Evolutionary conservation across 2,329 filamentous ascomycete species (phyloP), one percentile per base, ranked within the genome.

Genomic region (Aureobasidium leucospermi): DNA sequence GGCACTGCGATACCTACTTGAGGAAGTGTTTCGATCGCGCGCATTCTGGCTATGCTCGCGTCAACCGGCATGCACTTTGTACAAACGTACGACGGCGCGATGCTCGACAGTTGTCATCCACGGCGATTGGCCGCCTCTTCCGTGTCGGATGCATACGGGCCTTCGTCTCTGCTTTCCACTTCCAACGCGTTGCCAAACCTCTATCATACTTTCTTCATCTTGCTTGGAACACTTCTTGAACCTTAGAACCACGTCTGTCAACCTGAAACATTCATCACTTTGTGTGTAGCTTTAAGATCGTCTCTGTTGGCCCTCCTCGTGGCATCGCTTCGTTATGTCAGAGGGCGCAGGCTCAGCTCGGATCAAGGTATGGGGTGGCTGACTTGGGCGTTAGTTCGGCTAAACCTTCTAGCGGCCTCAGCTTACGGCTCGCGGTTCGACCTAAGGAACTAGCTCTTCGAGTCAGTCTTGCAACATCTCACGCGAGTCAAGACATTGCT

Each of bases 181-280:
- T 29, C 15, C n/a, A 23, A 29, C 16, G 15, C 13, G 11, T 13
- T 29, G 34, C 15, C 7, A 38, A 43, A 39, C 19, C 28, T 34
- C 28, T 11, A 53, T 42, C 23, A 51, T 39, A n/a, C n/a, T 55
- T 32, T 32, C 16, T 23, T 52, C 7, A 8, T 15, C n/a, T 34
- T 29, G 11, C 10, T 23, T 4, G 9, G 34, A 32, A 43, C 38
- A 31, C 5, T 15, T 43, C 39, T 23, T 43, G 19, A 43, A 55
- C 38, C 29, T 55, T 55, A 43, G 23, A 13, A 53, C 34, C 36
- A 53, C 49, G 31, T 36, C 19, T 42, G 49, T 53, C 49, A 53
- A 53, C 16, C 16, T 43, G 51, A 55, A 42, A 55, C 38, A 55
- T 15, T 29, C 4, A 42, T 31, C 36, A 32, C 9, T 34, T 9